A percentile compares a stretch with the other conserved stretches of the same genome.
These are phyloP conservation scores for Colletotrichum tropicicola DNA, from an alignment of 2,329 filamentous ascomycete species.

Conservation along the genomic window DNA sequence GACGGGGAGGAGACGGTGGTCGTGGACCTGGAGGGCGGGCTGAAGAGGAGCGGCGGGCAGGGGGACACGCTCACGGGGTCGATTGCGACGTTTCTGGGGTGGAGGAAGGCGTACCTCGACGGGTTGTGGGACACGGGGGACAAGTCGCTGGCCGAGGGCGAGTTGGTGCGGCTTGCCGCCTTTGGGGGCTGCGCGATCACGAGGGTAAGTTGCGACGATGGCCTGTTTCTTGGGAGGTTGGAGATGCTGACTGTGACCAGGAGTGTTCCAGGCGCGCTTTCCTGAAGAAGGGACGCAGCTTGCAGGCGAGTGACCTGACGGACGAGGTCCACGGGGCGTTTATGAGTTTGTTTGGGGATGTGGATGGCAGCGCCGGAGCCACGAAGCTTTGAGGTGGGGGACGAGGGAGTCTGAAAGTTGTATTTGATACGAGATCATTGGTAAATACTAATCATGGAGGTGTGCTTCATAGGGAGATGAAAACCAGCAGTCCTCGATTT, in stretches of 20 bases:
- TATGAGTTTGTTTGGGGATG: conserved; percentile 80
- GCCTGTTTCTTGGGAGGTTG: not conserved
- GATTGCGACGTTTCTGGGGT: conserved; percentile 87
- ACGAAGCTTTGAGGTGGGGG: conserved; percentile 44
- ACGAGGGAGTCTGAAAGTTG: too few species aligned
- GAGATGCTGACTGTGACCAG: conserved; percentile 43
- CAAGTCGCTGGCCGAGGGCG: conserved; percentile 53
- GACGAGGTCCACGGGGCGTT: conserved; percentile 89
- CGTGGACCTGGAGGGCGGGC: conserved; percentile 80
- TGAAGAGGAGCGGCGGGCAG: conserved; percentile 93
- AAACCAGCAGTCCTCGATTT: too few species aligned
- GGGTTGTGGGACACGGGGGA: conserved; percentile 68
- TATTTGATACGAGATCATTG: too few species aligned
- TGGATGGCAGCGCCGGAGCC: conserved; percentile 51
- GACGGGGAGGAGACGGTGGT: conserved; percentile 80
- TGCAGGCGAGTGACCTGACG: conserved; percentile 94
- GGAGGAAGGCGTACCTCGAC: conserved; percentile 88
- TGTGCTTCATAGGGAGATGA: too few species aligned
- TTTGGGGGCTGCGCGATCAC: conserved; percentile 91
- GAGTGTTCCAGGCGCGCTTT: conserved; percentile 91
- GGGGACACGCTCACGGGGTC: conserved; percentile 94
- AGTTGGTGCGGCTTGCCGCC: conserved; percentile 79
- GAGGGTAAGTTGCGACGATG: conserved; percentile 62
- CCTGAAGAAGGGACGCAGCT: conserved; percentile 81
- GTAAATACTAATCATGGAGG: too few species aligned